Base-by-base conservation (phyloP, 1,139 yeast genomes). In the Nadsonia starkeyi-henricii region DNA sequence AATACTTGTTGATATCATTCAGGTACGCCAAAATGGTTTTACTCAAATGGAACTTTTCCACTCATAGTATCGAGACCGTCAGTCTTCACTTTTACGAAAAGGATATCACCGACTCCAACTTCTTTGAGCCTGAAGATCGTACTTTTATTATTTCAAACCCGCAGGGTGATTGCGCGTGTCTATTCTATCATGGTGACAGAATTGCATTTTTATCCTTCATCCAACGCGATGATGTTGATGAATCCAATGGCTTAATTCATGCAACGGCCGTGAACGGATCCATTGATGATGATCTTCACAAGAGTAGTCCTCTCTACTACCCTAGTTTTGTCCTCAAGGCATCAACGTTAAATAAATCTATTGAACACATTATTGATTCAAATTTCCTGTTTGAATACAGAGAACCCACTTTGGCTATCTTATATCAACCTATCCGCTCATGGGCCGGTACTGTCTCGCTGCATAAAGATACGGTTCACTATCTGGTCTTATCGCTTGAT, bases 11-110 rank as follows among this genome's bases (percentile, higher is more conserved):
- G 3, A 70, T 91, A 2, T 70, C 88, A 13, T 84, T 94, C 41
- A 77, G 79, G 53, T 70, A 69, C 50, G 96, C 96, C 21, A 89
- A 89, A 62, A 62, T 86, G 48, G 83, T 94, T 1, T 66, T 89
- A 42, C 67, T 91, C 26, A 72, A 73, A 52, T 91, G 95, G 88
- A 82, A 86, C 59, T 66, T 67, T 12, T 65, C 61, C 8, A 62
- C 60, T 17, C 71, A 77, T 52, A 58, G 74, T 0, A 71, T 91
- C 15, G 69, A 75, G 19, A 86, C 96, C 0, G 74, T 79, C 2
- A 85, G 96, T 47, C 70, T 91, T 50, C 99, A 91, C 64, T 86
- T 77, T 62, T 91, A 89, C 63, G 97, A 89, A 59, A 76, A 78
- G 49, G 76, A 79, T 44, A 72, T 84, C 15, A 49, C 75, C 68